phyloP scores from a whole-genome alignment of 352 stramenopile genomes.

The Phytopythium delawarense region DNA sequence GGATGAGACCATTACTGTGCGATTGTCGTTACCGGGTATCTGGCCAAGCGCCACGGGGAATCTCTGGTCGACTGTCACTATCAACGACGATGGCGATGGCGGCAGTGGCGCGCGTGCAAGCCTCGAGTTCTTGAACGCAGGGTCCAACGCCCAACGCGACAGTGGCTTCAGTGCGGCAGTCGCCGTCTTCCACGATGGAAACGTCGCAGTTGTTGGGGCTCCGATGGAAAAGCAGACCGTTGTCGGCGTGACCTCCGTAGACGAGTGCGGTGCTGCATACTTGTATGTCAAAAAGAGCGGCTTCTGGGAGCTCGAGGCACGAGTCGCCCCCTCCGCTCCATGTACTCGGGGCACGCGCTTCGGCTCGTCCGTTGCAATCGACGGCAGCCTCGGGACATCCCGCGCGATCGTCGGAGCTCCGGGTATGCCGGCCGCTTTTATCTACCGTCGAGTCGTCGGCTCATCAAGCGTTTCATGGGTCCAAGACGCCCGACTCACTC shows the following conservation, averaged over 20 bases:
- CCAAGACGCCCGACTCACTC: slow-evolving; percentile 36
- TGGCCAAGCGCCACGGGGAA: slow-evolving; percentile 87
- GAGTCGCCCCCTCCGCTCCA: slow-evolving; percentile 15
- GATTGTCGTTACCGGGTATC: slow-evolving; percentile 90
- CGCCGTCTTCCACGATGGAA: slow-evolving; percentile 56
- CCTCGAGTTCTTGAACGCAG: slow-evolving; percentile 49
- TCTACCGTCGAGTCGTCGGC: slow-evolving; percentile 29
- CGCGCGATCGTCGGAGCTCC: slow-evolving; percentile 70
- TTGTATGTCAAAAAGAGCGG: slow-evolving; percentile 62
- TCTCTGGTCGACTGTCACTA: slow-evolving; percentile 85
- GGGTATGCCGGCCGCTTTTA: slow-evolving; percentile 44
- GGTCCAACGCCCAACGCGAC: slow-evolving; percentile 20
- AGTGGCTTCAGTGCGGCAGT: slow-evolving; percentile 52
- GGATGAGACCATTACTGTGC: slow-evolving; percentile 88
- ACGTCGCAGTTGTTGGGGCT: slow-evolving; percentile 64
- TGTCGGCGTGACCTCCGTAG: neutral
- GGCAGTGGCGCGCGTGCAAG: slow-evolving; percentile 71
- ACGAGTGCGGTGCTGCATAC: slow-evolving; percentile 61
- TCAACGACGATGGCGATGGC: slow-evolving; percentile 91
- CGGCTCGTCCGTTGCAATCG: slow-evolving; percentile 61
- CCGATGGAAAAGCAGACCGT: slow-evolving; percentile 37
- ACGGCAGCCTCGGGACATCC: slow-evolving; percentile 53
- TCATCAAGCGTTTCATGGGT: slow-evolving; percentile 29
- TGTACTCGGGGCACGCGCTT: slow-evolving; percentile 37
- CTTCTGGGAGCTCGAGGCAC: slow-evolving; percentile 64